phyloP scores from a whole-genome alignment of 2,329 filamentous ascomycete species.

The Cytospora leucostoma region DNA sequence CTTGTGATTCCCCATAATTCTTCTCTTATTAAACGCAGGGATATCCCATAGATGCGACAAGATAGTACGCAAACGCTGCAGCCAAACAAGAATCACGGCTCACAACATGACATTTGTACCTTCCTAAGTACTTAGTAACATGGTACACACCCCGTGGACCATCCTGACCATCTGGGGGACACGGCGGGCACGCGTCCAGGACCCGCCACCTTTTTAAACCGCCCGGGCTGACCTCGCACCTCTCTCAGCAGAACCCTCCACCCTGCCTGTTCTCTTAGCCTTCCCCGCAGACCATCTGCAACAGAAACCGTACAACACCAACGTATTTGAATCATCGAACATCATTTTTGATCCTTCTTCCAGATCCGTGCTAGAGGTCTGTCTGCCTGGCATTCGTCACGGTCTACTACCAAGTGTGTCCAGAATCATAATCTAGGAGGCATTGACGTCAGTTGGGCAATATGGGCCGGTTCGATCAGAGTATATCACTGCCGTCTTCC shows the following conservation, averaged over 20 bases:
- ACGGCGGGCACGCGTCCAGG: background rate
- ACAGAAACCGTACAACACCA: background rate
- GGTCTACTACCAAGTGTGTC: background rate
- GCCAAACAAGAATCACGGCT: background rate
- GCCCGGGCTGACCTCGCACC: background rate
- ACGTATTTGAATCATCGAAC: background rate
- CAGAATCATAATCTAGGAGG: background rate
- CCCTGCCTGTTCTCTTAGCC: constrained; percentile 1
- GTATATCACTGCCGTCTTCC: constrained; percentile 8
- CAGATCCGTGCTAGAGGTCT: constrained; percentile 12
- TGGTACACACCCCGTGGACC: background rate
- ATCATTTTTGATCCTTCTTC: constrained; percentile 6
- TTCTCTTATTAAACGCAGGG: constrained; percentile 3
- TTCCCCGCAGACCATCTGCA: constrained; percentile 15
- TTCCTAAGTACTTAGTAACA: background rate
- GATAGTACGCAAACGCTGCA: background rate
- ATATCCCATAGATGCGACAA: background rate
- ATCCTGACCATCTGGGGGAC: background rate
- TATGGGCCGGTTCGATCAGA: constrained; percentile 27
- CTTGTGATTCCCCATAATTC: background rate
- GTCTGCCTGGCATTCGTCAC: constrained; percentile 1
- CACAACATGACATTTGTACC: background rate
- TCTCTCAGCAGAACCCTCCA: too few relatives aligned
- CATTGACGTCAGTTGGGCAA: background rate
- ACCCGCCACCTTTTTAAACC: background rate